Base-by-base conservation (phyloP, 495 filamentous ascomycete genomes). In the Venustampulla echinocandica region DNA sequence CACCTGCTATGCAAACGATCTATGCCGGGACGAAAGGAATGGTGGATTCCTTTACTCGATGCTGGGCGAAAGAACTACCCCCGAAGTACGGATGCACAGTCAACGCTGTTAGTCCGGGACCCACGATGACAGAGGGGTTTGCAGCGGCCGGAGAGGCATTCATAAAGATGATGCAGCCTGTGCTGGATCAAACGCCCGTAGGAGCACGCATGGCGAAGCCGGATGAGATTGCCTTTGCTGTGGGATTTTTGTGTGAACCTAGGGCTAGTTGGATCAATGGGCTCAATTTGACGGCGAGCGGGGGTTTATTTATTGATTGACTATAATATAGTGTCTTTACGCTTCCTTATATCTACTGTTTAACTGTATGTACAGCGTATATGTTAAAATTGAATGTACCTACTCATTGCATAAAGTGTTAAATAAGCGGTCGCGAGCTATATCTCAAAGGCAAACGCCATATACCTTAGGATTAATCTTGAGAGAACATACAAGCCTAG, bases 251-350 rank as follows among this genome's bases (percentile, higher is more conserved):
- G 11, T 64, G 62, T 19, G 56, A 63, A 47, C 59, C 63, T 15
- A 46, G 59, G 43, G 65, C 65, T 17, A 59, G 66, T 20, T 69
- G 66, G 66, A 56, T 69, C 6, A 68, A 67, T 49, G 66, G 66
- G 10, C 41, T 53, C 10, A 56, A 68, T 57, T 17, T 69, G 21
- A 55, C 57, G 52, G 64, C 61, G 23, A 60, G 56, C 34, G 63
- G 66, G 10, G 66, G 66, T 1, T 46, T 66, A 36, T 65, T 59
- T 30, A 56, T 56, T 10, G 10, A 37, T 20, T 46, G 21, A 38
- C 13, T 40, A 37, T n/a, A n/a, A n/a, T n/a, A n/a, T n/a, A n/a
- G n/a, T n/a, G n/a, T n/a, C n/a, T n/a, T n/a, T n/a, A n/a, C n/a
- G n/a, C n/a, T n/a, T n/a, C n/a, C n/a, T n/a, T n/a, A n/a, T n/a